A percentile compares a stretch with the other conserved stretches of the same genome.
phyloP scores from a whole-genome alignment of 495 filamentous ascomycete species.

The Oidiodendron maius region DNA sequence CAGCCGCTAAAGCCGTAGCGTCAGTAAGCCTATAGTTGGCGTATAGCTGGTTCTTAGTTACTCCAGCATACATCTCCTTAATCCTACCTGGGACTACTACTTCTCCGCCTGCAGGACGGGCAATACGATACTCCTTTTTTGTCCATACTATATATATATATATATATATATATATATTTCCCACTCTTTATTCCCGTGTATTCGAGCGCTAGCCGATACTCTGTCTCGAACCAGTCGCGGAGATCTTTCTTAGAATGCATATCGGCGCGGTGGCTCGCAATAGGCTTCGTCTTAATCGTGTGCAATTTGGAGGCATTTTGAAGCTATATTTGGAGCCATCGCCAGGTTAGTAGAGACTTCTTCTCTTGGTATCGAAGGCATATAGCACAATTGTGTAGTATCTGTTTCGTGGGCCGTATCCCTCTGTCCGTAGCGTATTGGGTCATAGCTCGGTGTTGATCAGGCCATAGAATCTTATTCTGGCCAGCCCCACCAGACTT shows the following conservation, averaged over 20 bases:
- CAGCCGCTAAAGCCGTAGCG: no score
- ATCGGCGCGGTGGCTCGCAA: background rate
- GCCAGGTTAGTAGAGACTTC: background rate
- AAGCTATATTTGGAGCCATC: conserved; percentile 1
- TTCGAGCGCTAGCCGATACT: conserved; percentile 1
- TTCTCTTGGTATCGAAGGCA: background rate
- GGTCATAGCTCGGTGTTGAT: background rate
- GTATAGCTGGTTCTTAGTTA: background rate
- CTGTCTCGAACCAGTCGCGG: conserved; percentile 1
- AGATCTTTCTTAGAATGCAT: conserved; percentile 2
- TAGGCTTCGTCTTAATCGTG: conserved; percentile 6
- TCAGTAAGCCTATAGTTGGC: background rate
- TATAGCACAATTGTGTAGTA: background rate
- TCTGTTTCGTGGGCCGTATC: background rate
- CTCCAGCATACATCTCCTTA: background rate
- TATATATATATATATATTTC: conserved; percentile 5
- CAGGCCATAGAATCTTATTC: background rate
- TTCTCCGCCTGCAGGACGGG: background rate
- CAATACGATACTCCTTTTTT: background rate
- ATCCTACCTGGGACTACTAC: conserved; percentile 3
- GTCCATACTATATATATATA: no score
- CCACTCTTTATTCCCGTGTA: background rate
- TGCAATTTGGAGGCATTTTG: background rate
- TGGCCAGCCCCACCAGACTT: background rate
- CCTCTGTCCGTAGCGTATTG: conserved; percentile 1